Conservation (phyloP, 1,139 yeast genomes). For the Blastobotrys persicus region DNA sequence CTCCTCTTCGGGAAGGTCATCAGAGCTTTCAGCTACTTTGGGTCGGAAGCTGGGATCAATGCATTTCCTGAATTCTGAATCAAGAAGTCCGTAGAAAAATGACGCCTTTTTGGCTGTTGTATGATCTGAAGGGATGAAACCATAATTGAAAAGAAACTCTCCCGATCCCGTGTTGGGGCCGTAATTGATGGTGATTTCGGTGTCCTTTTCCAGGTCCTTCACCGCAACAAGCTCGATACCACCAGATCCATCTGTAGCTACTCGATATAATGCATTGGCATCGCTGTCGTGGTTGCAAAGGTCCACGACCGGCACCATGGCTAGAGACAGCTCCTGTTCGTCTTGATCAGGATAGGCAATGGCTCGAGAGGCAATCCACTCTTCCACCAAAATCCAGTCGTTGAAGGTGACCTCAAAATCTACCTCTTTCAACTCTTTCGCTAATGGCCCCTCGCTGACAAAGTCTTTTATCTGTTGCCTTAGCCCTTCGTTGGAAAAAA, state of each 20-base stretch:
- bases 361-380: conserved; percentile 37
- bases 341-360: conserved; percentile 26
- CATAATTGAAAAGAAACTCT: conserved; percentile 42
- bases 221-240: conserved; percentile 26
- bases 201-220: conserved; percentile 17
- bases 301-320: conserved; percentile 41
- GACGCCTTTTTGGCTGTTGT: conserved; percentile 21
- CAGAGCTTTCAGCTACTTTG: conserved; percentile 12
- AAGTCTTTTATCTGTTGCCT: conserved; percentile 23
- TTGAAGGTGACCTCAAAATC: conserved; percentile 22
- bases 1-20: conserved; percentile 16
- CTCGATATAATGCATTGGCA: conserved; percentile 34
- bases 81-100: conserved; percentile 26
- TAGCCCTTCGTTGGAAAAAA: conserved; percentile 22
- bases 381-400: conserved; percentile 34
- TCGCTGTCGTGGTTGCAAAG: conserved; percentile 36
- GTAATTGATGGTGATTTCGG: conserved; percentile 39
- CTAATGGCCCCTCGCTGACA: conserved; percentile 22
- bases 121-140: conserved; percentile 36
- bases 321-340: conserved; percentile 18
- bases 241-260: conserved; percentile 25
- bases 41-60: conserved; percentile 24
- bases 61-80: conserved; percentile 23
- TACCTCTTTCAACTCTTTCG: conserved; percentile 10
- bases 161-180: conserved; percentile 39